A percentile compares a stretch with the other conserved stretches of the same genome.
These are phyloP conservation scores for Asterochloris sp. DNA, from an alignment of 139 green algal genomes.

Conservation along the genomic window DNA sequence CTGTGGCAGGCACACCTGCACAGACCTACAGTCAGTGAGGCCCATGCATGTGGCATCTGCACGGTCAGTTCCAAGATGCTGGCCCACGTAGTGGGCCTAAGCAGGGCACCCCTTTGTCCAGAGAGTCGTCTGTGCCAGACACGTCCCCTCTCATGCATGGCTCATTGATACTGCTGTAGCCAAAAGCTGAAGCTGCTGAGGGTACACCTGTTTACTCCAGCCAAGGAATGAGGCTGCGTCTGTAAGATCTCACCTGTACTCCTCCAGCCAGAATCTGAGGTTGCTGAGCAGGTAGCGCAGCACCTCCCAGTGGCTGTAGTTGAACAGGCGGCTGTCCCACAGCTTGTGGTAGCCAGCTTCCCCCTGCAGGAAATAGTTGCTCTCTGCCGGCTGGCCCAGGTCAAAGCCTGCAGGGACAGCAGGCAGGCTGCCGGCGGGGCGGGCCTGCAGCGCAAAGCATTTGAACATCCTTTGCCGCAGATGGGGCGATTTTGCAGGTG, in stretches of 20 bases:
- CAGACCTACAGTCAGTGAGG: too few species aligned
- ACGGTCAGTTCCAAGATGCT: too few species aligned
- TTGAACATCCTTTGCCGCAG: background rate
- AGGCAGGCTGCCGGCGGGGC: too few species aligned
- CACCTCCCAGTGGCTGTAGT: slow-evolving; percentile 83
- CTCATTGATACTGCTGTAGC: too few species aligned
- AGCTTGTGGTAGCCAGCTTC: slow-evolving; percentile 82
- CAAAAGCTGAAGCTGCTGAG: too few species aligned
- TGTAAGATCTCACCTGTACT: slow-evolving; percentile 61
- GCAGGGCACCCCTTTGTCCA: too few species aligned
- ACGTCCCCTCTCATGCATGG: too few species aligned
- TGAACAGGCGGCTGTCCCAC: slow-evolving; percentile 90
- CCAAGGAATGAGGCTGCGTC: background rate
- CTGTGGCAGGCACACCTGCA: too few species aligned
- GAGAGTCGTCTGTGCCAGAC: too few species aligned
- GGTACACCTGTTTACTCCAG: too few species aligned
- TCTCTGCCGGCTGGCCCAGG: slow-evolving; percentile 67
- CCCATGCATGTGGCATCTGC: too few species aligned
- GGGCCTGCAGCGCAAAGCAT: background rate
- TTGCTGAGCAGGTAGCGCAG: slow-evolving; percentile 94
- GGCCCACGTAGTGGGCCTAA: too few species aligned
- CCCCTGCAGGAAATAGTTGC: slow-evolving; percentile 86
- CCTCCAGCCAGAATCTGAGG: slow-evolving; percentile 92
- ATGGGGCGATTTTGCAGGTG: background rate
- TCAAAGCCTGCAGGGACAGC: slow-evolving; percentile 69